Evolutionary conservation across 495 filamentous ascomycete genomes (phyloP), one percentile per base, ranked within the genome.

Genomic region (Talaromyces wortmannii): DNA sequence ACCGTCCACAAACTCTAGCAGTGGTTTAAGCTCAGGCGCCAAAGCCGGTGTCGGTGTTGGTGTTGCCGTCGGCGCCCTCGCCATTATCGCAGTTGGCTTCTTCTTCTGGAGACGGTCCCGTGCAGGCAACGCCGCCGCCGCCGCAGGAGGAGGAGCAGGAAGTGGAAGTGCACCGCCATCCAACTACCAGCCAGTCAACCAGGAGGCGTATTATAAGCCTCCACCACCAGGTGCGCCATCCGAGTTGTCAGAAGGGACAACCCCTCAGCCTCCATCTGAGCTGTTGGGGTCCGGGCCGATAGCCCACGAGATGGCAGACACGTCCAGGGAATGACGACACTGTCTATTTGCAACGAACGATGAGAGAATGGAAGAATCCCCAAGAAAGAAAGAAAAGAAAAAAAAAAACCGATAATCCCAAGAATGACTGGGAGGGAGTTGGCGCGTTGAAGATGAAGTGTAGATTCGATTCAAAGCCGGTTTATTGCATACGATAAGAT

Each of bases 31-130:
- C 50, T 7, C 50, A n/a, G 72, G 68, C 7, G 73, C 72, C 0
- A 73, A 68, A 56, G 74, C 68, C 1, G 76, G 76, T 36, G 69
- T 79, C 8, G 74, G 66, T n/a, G 66, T 76, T 15, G 77, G 74
- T 15, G 69, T 68, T 7, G 71, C 66, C 6, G 52, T 74, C 30
- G 72, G 67, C 6, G 65, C 63, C 5, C 55, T 66, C n/a, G 50
- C 50, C 40, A n/a, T 52, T 10, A 7, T 52, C 33, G 50, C 50
- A 17, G 50, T 33, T 8, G 33, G 31, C 6, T n/a, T 23, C 6
- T 29, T 52, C 32, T 43, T 40, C 15, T 52, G 50, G 50, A 31
- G 50, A 42, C 33, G 31, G 7, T 33, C 7, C 33, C 31, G 31
- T 10, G 50, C 31, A 44, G 18, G 18, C 2, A 15, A n/a, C 7